These are phyloP conservation scores for Wickerhamomyces canadensis DNA, from an alignment of 805 yeast species.

Conservation along the genomic window DNA sequence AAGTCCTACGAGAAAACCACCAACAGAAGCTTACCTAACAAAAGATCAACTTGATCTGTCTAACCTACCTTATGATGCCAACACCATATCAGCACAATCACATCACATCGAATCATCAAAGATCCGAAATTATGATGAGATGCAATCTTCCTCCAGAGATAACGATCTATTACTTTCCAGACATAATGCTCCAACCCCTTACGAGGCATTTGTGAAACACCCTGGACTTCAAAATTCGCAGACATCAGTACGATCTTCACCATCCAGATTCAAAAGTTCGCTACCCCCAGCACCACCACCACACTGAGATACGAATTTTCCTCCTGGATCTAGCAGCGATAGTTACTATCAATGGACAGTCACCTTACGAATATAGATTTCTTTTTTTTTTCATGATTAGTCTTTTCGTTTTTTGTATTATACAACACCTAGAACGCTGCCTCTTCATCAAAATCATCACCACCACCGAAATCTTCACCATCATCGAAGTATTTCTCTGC, in stretches of 20 bases:
- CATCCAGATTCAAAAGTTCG: conserved; percentile 19
- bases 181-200: conserved; percentile 44
- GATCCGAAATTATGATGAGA: neutral
- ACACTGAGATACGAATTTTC: no score
- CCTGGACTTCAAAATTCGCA: conserved; percentile 4
- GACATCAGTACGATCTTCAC: conserved; percentile 13
- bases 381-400: neutral
- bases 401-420: neutral
- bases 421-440: conserved; percentile 45
- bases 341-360: neutral
- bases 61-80: conserved; percentile 21
- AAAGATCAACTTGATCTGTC: conserved; percentile 6
- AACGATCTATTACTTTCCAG: conserved; percentile 30
- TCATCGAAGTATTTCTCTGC: conserved; percentile 62
- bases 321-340: no score
- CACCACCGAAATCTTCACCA: conserved; percentile 45
- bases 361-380: no score
- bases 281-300: conserved; percentile 16
- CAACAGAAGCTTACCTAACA: conserved; percentile 15
- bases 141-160: conserved; percentile 7
- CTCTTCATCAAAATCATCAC: conserved; percentile 44
- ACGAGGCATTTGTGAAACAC: conserved; percentile 24
- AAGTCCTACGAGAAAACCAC: conserved; percentile 20
- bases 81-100: conserved; percentile 1
- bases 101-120: neutral